Percentiles rank a stretch among this genome's conserved stretches.
Evolutionary conservation across 805 yeast species (phyloP).

Genomic region (Tetrapisispora pingtungensis): DNA sequence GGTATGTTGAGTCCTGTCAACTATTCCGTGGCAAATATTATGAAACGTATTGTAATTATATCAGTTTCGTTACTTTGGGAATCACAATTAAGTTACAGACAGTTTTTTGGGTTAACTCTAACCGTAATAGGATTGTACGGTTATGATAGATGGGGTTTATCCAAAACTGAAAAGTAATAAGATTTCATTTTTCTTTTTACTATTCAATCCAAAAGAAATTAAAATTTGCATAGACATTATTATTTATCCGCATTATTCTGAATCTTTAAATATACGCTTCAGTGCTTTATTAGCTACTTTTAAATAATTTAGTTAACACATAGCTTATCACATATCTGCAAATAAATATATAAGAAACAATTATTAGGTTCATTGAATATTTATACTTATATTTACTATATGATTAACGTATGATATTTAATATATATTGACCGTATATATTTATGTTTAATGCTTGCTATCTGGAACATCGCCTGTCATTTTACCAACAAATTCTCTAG

Average conservation of each 20-base stretch:
- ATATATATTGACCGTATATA: background rate
- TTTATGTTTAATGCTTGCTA: background rate
- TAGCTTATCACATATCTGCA: no score
- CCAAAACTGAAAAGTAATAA: constrained; percentile 5
- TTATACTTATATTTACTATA: no score
- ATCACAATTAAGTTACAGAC: constrained; percentile 34
- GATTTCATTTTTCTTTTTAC: no score
- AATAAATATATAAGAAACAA: no score
- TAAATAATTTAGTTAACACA: no score
- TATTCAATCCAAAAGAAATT: no score
- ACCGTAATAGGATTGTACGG: constrained; percentile 57
- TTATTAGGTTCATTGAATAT: no score
- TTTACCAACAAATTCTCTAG: constrained; percentile 56
- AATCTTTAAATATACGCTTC: no score
- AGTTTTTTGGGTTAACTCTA: constrained; percentile 43
- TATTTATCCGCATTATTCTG: no score
- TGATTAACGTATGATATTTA: no score
- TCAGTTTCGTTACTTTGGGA: constrained; percentile 58
- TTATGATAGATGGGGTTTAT: constrained; percentile 58
- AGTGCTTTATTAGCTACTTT: no score
- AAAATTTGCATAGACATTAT: no score
- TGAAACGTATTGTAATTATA: constrained; percentile 65
- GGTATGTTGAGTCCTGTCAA: constrained; percentile 67
- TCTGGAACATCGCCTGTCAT: constrained; percentile 41
- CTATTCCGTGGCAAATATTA: constrained; percentile 68